Evolutionary conservation across 306 rosid species (phyloP), one percentile per base, ranked within the genome.

Genomic region (Malus fusca): DNA sequence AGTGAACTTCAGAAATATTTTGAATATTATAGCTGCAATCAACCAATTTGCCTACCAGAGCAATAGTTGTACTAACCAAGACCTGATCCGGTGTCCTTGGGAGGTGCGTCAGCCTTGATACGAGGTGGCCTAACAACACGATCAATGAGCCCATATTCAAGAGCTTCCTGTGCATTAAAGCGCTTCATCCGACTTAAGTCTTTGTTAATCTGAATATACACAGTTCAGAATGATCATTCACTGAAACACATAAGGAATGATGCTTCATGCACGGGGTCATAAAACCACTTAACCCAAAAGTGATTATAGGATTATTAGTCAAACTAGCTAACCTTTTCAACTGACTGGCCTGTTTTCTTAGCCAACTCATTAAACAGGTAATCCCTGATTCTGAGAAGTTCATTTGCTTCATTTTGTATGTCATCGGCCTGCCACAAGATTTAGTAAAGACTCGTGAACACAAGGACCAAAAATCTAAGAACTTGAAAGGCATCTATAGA

Each of bases 81-180:
- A 53, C 97, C 98, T 23, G 92, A 68, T 76, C 90, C 89, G 4
- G 76, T 85, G 69, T 90, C 96, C 91, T 81, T 82, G 75, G 53
- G 85, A 66, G 96, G 92, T 25, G 95, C 90, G 26, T 89, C 96
- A 2, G 97, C 88, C 88, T 92, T 88, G 63, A 92, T 86, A 61
- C 93, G 96, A 56, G 89, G 90, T 1, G 97, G 97, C 85, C 96
- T 89, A 30, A 84, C 85, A 22, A 95, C 70, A 15, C 89, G 89
- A 84, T 95, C 99, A 51, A 95, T 83, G 73, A 95, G 87, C 63
- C 99, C 99, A 65, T 95, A 95, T 23, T 95, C 99, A 44, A 92
- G 85, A 83, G 99, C 97, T 80, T 88, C 91, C 78, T 85, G 89
- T 59, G 99, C 82, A 80, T 73, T 81, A 63, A 92, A 92, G 9